Evolutionary conservation across 768 basidiomycete genomes (phyloP).

Genomic region (Ramaria sp.): DNA sequence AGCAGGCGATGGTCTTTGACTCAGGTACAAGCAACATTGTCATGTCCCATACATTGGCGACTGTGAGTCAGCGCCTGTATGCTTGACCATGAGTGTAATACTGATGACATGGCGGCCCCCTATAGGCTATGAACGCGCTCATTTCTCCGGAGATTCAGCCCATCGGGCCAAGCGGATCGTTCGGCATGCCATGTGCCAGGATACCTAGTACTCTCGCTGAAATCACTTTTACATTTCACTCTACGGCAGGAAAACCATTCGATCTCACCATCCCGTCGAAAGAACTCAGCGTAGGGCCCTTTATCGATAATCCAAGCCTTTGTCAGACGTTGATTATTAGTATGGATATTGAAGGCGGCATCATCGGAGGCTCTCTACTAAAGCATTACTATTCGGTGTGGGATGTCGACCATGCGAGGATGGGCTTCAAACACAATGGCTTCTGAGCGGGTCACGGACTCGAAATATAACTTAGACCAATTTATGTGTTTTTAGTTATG

Average conservation of each 20-base stretch:
- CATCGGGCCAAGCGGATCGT: slow-evolving; percentile 41
- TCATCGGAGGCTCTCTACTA: slow-evolving; percentile 45
- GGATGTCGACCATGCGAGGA: slow-evolving; percentile 37
- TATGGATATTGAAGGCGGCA: slow-evolving; percentile 33
- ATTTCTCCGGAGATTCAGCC: slow-evolving; percentile 49
- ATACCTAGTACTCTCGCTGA: slow-evolving; percentile 37
- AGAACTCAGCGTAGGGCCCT: slow-evolving; percentile 49
- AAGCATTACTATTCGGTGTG: slow-evolving; percentile 54
- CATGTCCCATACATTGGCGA: background rate
- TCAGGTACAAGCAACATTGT: background rate
- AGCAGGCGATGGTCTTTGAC: slow-evolving; percentile 1
- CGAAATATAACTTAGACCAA: background rate
- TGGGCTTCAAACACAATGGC: slow-evolving; percentile 43
- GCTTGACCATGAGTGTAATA: background rate
- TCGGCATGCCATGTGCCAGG: slow-evolving; percentile 40
- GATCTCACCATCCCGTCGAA: slow-evolving; percentile 47
- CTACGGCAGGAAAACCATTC: slow-evolving; percentile 36
- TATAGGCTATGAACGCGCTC: slow-evolving; percentile 43
- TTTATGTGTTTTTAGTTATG: background rate
- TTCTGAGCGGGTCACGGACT: slow-evolving; percentile 7
- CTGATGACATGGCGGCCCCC: slow-evolving; percentile 2
- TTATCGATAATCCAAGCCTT: slow-evolving; percentile 34
- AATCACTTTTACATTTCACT: slow-evolving; percentile 45
- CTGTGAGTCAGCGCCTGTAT: background rate
- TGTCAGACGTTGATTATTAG: slow-evolving; percentile 54